A percentile compares a stretch with the other conserved stretches of the same genome.
Conservation (phyloP, 2,329 filamentous ascomycete species). For the Monilinia vaccinii-corymbosi region DNA sequence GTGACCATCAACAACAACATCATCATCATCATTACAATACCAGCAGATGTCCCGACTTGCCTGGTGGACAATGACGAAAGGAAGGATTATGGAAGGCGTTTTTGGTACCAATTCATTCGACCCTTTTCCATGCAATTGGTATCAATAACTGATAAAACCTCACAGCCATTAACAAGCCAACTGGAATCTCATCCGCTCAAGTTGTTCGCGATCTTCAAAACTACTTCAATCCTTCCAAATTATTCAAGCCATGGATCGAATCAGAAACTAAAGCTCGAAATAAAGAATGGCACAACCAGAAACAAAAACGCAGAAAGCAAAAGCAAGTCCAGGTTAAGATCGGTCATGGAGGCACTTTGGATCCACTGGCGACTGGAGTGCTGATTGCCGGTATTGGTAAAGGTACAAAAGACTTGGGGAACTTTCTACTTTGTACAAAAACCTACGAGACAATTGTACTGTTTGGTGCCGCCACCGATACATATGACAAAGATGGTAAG, state of each 20-base stretch:
- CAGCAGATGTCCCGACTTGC: slow-evolving; percentile 17
- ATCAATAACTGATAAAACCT: slow-evolving; percentile 8
- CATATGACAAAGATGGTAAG: slow-evolving; percentile 81
- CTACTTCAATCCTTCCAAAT: slow-evolving; percentile 69
- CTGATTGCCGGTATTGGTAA: slow-evolving; percentile 80
- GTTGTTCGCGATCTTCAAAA: slow-evolving; percentile 81
- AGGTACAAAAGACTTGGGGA: slow-evolving; percentile 72
- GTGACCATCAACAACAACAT: not conserved
- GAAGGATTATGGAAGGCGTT: slow-evolving; percentile 51
- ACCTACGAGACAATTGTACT: slow-evolving; percentile 83
- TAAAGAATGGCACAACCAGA: slow-evolving; percentile 49
- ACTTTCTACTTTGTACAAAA: slow-evolving; percentile 84
- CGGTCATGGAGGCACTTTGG: slow-evolving; percentile 90
- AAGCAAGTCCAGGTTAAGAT: slow-evolving; percentile 75
- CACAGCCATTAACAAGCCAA: slow-evolving; percentile 85
- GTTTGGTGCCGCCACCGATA: slow-evolving; percentile 88
- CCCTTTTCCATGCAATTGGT: not conserved
- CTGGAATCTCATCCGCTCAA: slow-evolving; percentile 78
- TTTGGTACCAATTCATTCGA: slow-evolving; percentile 43
- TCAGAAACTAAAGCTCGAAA: slow-evolving; percentile 48
- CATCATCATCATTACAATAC: not conserved
- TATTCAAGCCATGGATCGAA: slow-evolving; percentile 72
- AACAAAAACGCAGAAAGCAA: slow-evolving; percentile 43
- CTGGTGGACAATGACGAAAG: slow-evolving; percentile 26
- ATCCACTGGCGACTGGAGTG: slow-evolving; percentile 88